Base-by-base conservation (phyloP, 441 rosid species). In the Syzygium syzygioides region DNA sequence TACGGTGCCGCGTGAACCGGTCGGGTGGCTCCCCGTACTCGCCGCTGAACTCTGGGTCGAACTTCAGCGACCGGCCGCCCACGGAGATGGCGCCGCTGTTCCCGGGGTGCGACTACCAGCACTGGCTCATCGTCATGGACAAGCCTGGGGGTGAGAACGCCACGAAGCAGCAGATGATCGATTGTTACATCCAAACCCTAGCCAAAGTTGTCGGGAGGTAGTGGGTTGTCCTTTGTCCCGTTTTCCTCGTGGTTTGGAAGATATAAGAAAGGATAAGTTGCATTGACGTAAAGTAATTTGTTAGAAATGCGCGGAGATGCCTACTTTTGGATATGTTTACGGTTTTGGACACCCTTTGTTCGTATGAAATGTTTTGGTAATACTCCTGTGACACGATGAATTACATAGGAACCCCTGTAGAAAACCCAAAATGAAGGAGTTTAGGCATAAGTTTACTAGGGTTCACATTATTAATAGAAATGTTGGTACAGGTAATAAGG, bases 81-180 rank as follows among this genome's bases (percentile, higher is more conserved):
- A 97, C 96, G 55, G 99, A 98, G 90, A 97, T 98, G 99, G 96
- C 99, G 8, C 99, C 99, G 26, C 95, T 97, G 84, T 98, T 98
- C 85, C 99, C 99, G 0, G 99, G 99, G 2, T 96, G 99, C 80
- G 99, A 98, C 85, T 98, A 97, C 86, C 93, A 95, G 90, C 99
- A 97, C 92, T 98, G 99, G 99, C 99, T 98, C 52, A 98, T 97
- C 64, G 97, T 98, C 37, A 98, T 97, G 95, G 99, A 98, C 57
- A 97, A 98, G 90, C 98, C 99, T 20, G 98, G 99, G 7, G 98
- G 98, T 3, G 99, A 97, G 86, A 95, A 93, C 0, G 97, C 99
- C 26, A 92, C 93, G 28, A 98, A 98, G 92, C 96, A 98, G 94
- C 95, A 97, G 90, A 98, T 98, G 99, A 95, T 98, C 79, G 99